Base-by-base conservation (phyloP, 1,284 basidiomycete species). In the Cutaneotrichosporon mucoides region DNA sequence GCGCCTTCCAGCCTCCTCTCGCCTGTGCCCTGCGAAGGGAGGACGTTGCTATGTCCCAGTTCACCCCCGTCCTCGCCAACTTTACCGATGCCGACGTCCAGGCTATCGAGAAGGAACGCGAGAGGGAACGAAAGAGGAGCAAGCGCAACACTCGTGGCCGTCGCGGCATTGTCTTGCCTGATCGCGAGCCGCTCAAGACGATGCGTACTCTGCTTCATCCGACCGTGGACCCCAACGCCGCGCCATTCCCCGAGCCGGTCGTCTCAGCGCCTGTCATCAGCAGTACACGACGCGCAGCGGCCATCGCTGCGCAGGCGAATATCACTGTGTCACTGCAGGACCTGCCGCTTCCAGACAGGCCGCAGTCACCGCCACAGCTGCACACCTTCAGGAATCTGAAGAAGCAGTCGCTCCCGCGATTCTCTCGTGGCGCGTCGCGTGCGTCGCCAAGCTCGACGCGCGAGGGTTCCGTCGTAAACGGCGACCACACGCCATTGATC, bases 101-200 rank as follows among this genome's bases (percentile, higher is more conserved):
- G 63, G 82, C 86, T 56, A 88, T 87, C 68, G 95, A 99, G 77
- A 89, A 89, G 73, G 94, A 98, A 67, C 84, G 92, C 56, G 95
- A 97, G 78, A 90, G 91, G 78, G 92, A 98, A 67, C 84, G 90
- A 64, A 87, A 87, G 67, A 85, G 92, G 46, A 84, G 91, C 63
- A 81, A 83, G 62, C 84, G 93, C 50, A 89, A 90, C 68, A 92
- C 90, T 0, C 86, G 94, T 61, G 92, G 90, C 4, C 83, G 93
- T 55, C 83, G 94, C 51, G 93, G 92, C n/a, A 82, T 96, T 63
- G 86, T 86, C 2, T 80, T 98, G 12, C 93, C 95, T 0, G 96
- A 99, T 72, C 87, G 94, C 55, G 95, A 99, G 66, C 89, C 92
- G 3, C 85, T 89, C 71, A 86, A 92, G 78, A 98, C 96, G 8